Percentiles rank a stretch among this genome's conserved stretches.
Evolutionary conservation across 768 basidiomycete species (phyloP).

Genomic region (Russula brevipes): DNA sequence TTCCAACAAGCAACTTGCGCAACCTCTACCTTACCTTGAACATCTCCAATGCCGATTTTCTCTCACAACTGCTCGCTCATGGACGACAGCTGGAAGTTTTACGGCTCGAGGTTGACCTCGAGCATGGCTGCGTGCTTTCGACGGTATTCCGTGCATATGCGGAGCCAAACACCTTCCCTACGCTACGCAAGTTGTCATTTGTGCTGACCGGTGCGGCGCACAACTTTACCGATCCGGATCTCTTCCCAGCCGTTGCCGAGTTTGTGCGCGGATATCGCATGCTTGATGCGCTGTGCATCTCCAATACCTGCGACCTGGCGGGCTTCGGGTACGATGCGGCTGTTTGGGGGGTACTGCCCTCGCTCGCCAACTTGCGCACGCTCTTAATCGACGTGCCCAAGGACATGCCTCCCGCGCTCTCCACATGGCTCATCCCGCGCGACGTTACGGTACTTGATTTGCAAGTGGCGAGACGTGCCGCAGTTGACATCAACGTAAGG

Average conservation of each 20-base stretch:
- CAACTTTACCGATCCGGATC: constrained; percentile 46
- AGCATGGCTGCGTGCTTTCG: constrained; percentile 33
- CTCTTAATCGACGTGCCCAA: constrained; percentile 59
- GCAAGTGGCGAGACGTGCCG: constrained; percentile 34
- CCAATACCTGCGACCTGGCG: constrained; percentile 38
- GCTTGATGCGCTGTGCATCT: constrained; percentile 50
- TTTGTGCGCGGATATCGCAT: constrained; percentile 54
- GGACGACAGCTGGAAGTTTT: constrained; percentile 63
- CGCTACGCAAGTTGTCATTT: constrained; percentile 62
- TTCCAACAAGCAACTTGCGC: constrained; percentile 60
- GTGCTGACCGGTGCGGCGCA: constrained; percentile 27
- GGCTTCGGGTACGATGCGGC: constrained; percentile 62
- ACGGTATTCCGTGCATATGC: constrained; percentile 44
- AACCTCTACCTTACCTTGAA: constrained; percentile 54
- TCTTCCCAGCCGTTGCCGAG: constrained; percentile 64
- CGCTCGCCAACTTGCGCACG: constrained; percentile 46
- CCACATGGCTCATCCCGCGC: constrained; percentile 61
- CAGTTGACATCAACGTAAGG: constrained; percentile 23
- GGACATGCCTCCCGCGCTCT: constrained; percentile 57
- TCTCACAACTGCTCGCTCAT: constrained; percentile 54
- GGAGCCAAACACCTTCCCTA: constrained; percentile 41
- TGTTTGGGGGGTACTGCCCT: constrained; percentile 66
- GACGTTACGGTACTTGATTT: constrained; percentile 44
- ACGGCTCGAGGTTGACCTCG: constrained; percentile 49
- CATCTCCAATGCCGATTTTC: constrained; percentile 43